Conservation (phyloP, 2,329 filamentous ascomycete species). For the Aspergillus caelatus region DNA sequence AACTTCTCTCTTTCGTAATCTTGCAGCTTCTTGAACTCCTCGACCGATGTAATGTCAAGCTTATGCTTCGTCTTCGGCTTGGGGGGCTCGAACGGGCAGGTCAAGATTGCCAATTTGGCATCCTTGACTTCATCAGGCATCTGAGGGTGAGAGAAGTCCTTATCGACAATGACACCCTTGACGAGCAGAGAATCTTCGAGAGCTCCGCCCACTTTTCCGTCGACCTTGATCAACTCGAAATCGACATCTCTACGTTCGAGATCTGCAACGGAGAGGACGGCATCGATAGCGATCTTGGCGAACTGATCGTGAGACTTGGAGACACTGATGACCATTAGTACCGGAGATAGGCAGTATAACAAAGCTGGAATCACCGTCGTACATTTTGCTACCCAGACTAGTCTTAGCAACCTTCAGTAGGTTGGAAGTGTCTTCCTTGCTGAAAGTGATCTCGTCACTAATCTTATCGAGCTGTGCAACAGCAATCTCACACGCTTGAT, state of each 20-base stretch:
- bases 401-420: conserved; percentile 94
- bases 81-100: conserved; percentile 96
- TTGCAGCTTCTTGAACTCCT: conserved; percentile 98
- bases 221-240: conserved; percentile 98
- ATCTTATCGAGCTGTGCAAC: conserved; percentile 90
- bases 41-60: conserved; percentile 93
- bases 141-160: conserved; percentile 99
- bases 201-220: conserved; percentile 93
- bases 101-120: conserved; percentile 96
- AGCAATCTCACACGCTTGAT: conserved; percentile 95
- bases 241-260: conserved; percentile 96
- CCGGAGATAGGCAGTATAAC: neutral
- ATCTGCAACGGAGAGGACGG: conserved; percentile 93
- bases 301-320: conserved; percentile 99
- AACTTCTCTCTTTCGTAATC: conserved; percentile 96
- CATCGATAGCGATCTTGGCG: conserved; percentile 94
- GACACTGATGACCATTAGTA: conserved; percentile 54
- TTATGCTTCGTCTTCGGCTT: conserved; percentile 99
- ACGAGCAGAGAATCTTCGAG: conserved; percentile 93
- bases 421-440: conserved; percentile 77
- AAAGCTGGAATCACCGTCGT: conserved; percentile 22
- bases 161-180: conserved; percentile 98
- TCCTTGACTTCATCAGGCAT: conserved; percentile 96
- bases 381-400: conserved; percentile 94
- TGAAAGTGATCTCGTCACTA: conserved; percentile 87